These are phyloP conservation scores for Penicillium sp. DNA, from an alignment of 2,329 filamentous ascomycete species.

Conservation along the genomic window DNA sequence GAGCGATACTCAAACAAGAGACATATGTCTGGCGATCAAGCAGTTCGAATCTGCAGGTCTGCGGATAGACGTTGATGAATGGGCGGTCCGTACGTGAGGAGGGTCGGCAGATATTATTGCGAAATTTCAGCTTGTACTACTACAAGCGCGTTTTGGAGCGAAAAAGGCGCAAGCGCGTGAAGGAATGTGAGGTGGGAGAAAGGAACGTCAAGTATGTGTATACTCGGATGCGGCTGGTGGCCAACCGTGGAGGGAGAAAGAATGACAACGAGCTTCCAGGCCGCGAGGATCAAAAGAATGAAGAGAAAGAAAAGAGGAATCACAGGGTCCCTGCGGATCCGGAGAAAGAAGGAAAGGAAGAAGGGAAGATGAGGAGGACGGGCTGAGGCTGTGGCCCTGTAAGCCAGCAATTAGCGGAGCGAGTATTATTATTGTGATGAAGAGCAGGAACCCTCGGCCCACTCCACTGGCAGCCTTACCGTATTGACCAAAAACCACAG, in stretches of 20 bases:
- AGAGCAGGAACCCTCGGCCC: conserved; percentile 8
- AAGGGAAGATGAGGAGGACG: conserved; percentile 7
- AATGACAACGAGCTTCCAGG: conserved; percentile 44
- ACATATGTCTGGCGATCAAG: conserved; percentile 2
- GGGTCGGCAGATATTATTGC: neutral
- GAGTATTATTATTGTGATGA: conserved; percentile 9
- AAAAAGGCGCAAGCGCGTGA: conserved; percentile 28
- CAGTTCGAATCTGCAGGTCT: neutral
- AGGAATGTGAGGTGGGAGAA: conserved; percentile 26
- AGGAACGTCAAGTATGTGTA: conserved; percentile 27
- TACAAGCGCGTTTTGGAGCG: conserved; percentile 16
- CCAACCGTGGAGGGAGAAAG: conserved; percentile 37
- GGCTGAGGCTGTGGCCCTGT: neutral
- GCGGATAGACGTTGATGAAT: neutral
- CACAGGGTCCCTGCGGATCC: conserved; percentile 12
- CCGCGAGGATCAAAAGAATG: conserved; percentile 26
- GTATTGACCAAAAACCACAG: conserved; percentile 22
- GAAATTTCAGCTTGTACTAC: conserved; percentile 1
- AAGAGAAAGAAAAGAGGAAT: conserved; percentile 17
- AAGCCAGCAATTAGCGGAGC: conserved; percentile 4
- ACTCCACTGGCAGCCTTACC: neutral
- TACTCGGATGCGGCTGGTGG: conserved; percentile 20
- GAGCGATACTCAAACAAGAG: neutral
- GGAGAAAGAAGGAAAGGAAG: conserved; percentile 5
- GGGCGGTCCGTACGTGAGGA: neutral